A percentile compares a stretch with the other conserved stretches of the same genome.
phyloP scores from a whole-genome alignment of 306 rosid species.

The Castanospermum australe region DNA sequence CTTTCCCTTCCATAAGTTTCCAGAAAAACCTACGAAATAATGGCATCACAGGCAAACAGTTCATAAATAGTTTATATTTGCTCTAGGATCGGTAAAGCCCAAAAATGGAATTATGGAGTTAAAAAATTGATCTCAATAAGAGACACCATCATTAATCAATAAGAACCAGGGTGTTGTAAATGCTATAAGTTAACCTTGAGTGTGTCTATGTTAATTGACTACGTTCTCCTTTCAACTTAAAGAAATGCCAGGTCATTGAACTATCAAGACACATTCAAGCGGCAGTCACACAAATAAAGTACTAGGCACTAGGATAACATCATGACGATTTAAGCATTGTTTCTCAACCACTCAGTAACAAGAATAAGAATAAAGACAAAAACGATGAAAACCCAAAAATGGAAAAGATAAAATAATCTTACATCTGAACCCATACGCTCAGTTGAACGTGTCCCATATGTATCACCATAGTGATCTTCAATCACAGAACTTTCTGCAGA shows the following conservation, averaged over 20 bases:
- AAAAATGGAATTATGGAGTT: not conserved
- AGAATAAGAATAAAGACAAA: not conserved
- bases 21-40: not conserved
- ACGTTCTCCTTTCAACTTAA: not conserved
- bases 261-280: not conserved
- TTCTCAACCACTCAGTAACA: not conserved
- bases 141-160: not conserved
- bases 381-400: not conserved
- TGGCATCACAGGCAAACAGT: not conserved
- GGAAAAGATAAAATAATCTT: conserved; percentile 16
- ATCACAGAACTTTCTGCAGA: conserved; percentile 43
- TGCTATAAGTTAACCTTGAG: not conserved
- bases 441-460: conserved; percentile 22
- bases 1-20: not conserved
- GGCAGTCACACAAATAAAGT: not conserved
- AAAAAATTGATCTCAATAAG: not conserved
- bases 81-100: not conserved
- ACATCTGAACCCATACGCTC: conserved; percentile 38
- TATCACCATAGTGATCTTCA: conserved; percentile 32
- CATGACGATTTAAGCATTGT: not conserved
- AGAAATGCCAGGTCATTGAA: not conserved
- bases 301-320: too few relatives aligned
- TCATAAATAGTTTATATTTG: not conserved
- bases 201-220: not conserved
- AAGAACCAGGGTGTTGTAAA: not conserved